Evolutionary conservation across 2,329 filamentous ascomycete species (phyloP), one percentile per base, ranked within the genome.

Genomic region (Colletotrichum viniferum): DNA sequence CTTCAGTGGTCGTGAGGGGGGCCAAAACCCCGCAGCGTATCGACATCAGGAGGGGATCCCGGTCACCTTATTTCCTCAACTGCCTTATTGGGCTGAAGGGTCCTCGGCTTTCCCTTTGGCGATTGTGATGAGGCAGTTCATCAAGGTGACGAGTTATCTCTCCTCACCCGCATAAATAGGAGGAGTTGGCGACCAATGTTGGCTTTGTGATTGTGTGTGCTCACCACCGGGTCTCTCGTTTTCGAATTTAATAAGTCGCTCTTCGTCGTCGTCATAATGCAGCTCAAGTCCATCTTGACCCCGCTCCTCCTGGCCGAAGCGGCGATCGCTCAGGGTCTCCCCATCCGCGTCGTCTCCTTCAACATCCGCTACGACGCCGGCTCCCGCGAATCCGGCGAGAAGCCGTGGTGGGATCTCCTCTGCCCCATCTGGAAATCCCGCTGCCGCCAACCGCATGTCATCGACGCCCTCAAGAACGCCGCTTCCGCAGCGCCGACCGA

Each of bases 291-390:
- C 18, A 63, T 75, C 16, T 8, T 75, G 26, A 18, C 56, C 8
- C 63, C 73, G 16, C 26, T 75, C 8, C 21, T 75, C 32, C 69
- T 75, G 3, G 43, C 69, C n/a, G 56, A 56, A 18, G n/a, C 64
- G 10, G 73, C 34, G 12, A 43, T 75, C 18, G 63, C 63, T 7
- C 72, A 76, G 62, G 38, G 63, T 7, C 60, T 76, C 69, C 85
- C 85, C 12, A 77, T 94, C 48, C 91, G 93, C 55, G 81, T 94
- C 73, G 82, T 94, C 70, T 90, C 90, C 12, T 90, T 92, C 83
- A 95, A 95, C 81, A 90, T 95, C 76, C 90, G 93, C 48, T 94
- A 92, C 80, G 93, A 92, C 24, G 91, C 90, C 4, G 78, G 82
- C 2, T 81, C 78, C 0, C 90, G 87, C 1, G 87, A 88, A 60